Base-by-base conservation (phyloP, 345 rosid species). In the Dipteronia dyeriana region DNA sequence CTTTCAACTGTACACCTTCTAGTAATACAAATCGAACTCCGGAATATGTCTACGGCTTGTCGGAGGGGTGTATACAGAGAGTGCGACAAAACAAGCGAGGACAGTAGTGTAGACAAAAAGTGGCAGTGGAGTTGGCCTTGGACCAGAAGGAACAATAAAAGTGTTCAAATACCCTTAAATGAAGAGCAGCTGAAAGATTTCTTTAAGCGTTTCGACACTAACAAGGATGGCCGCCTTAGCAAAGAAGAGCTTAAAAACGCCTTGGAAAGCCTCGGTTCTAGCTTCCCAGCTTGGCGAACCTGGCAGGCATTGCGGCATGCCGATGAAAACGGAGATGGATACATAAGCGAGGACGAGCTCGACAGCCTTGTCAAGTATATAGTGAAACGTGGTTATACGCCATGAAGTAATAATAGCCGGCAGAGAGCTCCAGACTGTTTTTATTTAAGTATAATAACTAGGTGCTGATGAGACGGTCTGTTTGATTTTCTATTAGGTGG, bases 261-360 rank as follows among this genome's bases (percentile, higher is more conserved):
- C 26, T 59, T 59, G 25, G 26, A 59, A 22, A 2, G 11, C 26
- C 63, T 59, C 26, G 63, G 63, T 22, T 59, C 63, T 6, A 20
- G 10, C 25, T 19, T 59, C 63, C 63, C 63, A n/a, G 26, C 25
- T 59, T 59, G 22, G 22, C 22, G 63, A 20, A 9, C 63, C 25
- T 19, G 25, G 25, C 63, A 26, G 25, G 63, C 25, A 12, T 9
- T 59, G 23, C 23, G 26, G 7, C 63, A 59, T 20, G 63, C 63
- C 1, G 63, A 59, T 59, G 63, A n/a, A n/a, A 59, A 59, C 26
- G 63, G 63, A 59, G 63, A 59, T 59, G 63, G 63, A 22, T 59
- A 59, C 63, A 59, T 59, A 59, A 59, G 63, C 26, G 63, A 59
- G 26, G 63, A 59, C 11, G 63, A 59, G 63, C 23, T 59, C 10